Conservation (phyloP, 2,329 filamentous ascomycete genomes). For the Penicillium verrucosum region DNA sequence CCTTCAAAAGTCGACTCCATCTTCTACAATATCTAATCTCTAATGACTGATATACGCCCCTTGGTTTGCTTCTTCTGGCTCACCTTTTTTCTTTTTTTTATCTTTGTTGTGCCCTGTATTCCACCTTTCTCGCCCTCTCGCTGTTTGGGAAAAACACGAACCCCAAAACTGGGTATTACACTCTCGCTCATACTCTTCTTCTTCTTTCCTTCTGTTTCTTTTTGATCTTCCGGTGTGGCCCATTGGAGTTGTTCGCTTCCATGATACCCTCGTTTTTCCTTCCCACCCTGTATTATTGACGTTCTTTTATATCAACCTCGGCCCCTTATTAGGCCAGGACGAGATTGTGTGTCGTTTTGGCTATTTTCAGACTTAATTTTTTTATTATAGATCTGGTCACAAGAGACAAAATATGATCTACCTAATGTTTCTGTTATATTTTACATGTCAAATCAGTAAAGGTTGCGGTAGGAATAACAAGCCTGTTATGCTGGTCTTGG, state of each 20-base stretch:
- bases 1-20: not conserved
- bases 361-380: not conserved
- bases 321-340: not conserved
- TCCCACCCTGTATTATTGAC: conserved; percentile 4
- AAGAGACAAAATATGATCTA: not conserved
- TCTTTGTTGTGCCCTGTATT: not conserved
- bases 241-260: conserved; percentile 8
- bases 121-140: not conserved
- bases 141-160: not conserved
- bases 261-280: conserved; percentile 9
- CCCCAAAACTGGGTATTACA: not conserved
- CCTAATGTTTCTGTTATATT: not conserved
- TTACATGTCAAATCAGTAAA: not conserved
- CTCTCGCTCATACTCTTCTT: not conserved
- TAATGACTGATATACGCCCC: conserved; percentile 22
- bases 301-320: not conserved
- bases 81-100: not conserved
- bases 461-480: not conserved
- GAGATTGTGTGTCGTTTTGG: not conserved
- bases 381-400: not conserved
- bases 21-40: conserved; percentile 22
- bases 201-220: not conserved
- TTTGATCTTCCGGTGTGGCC: not conserved
- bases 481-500: too few relatives aligned
- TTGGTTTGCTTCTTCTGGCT: conserved; percentile 4